Evolutionary conservation across 345 rosid species (phyloP).

Genomic region (Excoecaria cochinchinensis): DNA sequence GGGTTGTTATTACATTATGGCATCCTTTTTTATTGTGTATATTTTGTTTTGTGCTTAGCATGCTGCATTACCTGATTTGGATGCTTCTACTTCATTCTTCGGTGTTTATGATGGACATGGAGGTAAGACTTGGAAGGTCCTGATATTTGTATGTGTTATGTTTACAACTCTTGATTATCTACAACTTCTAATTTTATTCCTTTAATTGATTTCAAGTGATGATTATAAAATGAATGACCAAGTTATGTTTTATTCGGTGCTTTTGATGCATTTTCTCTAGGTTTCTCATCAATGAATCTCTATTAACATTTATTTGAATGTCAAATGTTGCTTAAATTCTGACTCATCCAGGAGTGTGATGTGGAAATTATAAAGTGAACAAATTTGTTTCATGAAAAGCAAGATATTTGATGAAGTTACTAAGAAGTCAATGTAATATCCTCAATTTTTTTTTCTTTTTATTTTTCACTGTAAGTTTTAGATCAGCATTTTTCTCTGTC

Average conservation of each 20-base stretch:
- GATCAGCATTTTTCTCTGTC: background rate
- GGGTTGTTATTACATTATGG: background rate
- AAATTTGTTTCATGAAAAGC: background rate
- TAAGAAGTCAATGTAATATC: background rate
- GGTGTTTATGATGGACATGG: slow-evolving; percentile 99
- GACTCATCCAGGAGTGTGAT: background rate
- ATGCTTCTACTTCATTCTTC: slow-evolving; percentile 80
- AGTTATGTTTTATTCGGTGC: background rate
- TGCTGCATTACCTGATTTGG: slow-evolving; percentile 80
- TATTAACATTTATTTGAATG: background rate
- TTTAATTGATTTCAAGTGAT: background rate
- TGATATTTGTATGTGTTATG: slow-evolving; percentile 6
- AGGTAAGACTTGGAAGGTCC: slow-evolving; percentile 56
- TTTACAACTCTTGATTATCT: background rate
- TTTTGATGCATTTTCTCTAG: background rate
- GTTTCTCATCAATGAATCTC: background rate
- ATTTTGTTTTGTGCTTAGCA: slow-evolving; percentile 49
- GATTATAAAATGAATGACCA: background rate
- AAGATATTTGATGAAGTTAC: background rate
- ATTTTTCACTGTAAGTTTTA: background rate
- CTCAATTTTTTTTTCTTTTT: background rate
- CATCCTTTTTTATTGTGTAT: slow-evolving; percentile 18
- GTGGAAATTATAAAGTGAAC: background rate
- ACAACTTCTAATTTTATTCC: background rate
- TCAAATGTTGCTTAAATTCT: slow-evolving; percentile 7